Percentiles rank a stretch among this genome's conserved stretches.
Conservation (phyloP, 78 protist species). For the Monosiga brevicollis region DNA sequence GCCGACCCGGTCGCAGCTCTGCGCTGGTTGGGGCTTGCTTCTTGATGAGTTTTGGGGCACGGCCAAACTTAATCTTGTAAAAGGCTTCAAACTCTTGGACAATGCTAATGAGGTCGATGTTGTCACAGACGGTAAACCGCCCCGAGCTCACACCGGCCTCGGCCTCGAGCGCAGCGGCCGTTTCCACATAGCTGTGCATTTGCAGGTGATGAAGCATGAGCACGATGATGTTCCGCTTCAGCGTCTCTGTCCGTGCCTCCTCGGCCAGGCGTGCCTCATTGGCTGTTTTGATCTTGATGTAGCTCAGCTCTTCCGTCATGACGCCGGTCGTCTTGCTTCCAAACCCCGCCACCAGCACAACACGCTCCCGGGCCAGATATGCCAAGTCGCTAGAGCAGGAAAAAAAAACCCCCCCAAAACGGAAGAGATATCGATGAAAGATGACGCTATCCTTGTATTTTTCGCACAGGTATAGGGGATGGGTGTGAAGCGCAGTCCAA, state of each 20-base stretch:
- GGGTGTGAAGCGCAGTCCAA: too few relatives aligned
- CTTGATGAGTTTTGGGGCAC: conserved; percentile 6
- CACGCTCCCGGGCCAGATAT: too few relatives aligned
- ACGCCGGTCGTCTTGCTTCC: too few relatives aligned
- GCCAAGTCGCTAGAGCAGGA: too few relatives aligned
- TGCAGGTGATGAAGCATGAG: background rate
- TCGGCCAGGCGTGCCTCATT: background rate
- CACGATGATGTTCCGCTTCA: background rate
- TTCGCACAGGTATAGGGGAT: too few relatives aligned
- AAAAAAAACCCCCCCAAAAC: too few relatives aligned
- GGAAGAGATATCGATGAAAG: too few relatives aligned
- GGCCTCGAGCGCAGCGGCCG: background rate
- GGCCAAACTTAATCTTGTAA: conserved; percentile 36
- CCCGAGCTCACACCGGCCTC: background rate
- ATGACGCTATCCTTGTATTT: too few relatives aligned
- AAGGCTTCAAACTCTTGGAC: conserved; percentile 48
- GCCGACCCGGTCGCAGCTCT: background rate
- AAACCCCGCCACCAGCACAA: too few relatives aligned
- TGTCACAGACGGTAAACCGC: conserved; percentile 34
- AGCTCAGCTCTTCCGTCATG: background rate
- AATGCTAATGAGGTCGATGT: conserved; percentile 34
- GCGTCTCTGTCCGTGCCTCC: background rate
- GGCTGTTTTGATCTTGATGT: background rate
- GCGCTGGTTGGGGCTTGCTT: background rate
- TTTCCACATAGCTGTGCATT: background rate